phyloP scores from a whole-genome alignment of 202 grass and related monocot genomes.

The Eragrostis tef region DNA sequence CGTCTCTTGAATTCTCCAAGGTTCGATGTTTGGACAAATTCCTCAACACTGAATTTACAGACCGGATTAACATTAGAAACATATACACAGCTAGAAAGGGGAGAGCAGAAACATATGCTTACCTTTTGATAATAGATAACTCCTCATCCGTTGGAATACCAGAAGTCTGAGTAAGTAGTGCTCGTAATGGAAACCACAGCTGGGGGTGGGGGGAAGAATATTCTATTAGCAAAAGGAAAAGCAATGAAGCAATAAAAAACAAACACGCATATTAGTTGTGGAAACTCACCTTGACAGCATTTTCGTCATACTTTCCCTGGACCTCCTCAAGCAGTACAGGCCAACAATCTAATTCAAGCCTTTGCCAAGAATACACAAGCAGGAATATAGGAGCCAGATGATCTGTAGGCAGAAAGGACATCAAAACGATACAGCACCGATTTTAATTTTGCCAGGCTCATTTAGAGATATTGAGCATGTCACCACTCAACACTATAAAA shows the following conservation, averaged over 20 bases:
- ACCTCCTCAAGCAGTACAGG: constrained; percentile 68
- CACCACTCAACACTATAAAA: background rate
- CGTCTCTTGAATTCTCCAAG: constrained; percentile 90
- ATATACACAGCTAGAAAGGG: background rate
- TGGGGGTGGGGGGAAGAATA: constrained; percentile 47
- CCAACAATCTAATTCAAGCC: constrained; percentile 85
- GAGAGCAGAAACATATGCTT: constrained; percentile 21
- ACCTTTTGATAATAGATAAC: constrained; percentile 68
- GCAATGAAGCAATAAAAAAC: constrained; percentile 27
- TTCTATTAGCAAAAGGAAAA: constrained; percentile 7
- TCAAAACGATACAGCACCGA: background rate
- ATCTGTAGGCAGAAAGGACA: constrained; percentile 54
- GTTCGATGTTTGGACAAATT: constrained; percentile 82
- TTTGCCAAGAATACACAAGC: constrained; percentile 86
- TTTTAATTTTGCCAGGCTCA: constrained; percentile 14
- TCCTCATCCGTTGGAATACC: constrained; percentile 51
- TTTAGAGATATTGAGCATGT: constrained; percentile 7
- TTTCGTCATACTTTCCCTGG: constrained; percentile 64
- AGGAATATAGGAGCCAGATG: constrained; percentile 71
- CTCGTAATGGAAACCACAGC: constrained; percentile 88
- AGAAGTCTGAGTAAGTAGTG: constrained; percentile 60
- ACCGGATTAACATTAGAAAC: constrained; percentile 43
- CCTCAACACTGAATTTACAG: constrained; percentile 72
- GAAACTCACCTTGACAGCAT: constrained; percentile 75
- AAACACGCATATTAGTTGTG: background rate